Conservation (phyloP, 768 basidiomycete species). For the Panellus pusillus region DNA sequence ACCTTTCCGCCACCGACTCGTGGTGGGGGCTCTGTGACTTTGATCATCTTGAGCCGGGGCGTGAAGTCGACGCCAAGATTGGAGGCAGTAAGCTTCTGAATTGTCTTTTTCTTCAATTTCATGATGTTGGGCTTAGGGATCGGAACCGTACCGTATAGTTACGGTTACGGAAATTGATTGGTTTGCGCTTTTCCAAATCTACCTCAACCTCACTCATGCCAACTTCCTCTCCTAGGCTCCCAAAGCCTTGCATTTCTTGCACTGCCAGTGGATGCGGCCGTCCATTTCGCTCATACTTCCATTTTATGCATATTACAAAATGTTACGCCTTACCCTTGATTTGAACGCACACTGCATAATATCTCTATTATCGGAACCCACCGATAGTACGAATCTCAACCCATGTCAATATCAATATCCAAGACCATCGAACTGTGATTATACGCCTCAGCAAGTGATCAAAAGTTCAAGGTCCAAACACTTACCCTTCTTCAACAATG, state of each 20-base stretch:
- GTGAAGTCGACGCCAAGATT: slow-evolving; percentile 85
- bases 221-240: too few species aligned
- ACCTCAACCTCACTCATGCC: slow-evolving; percentile 69
- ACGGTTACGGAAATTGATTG: slow-evolving; percentile 69
- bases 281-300: too few species aligned
- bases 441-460: neutral
- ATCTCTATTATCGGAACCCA: too few species aligned
- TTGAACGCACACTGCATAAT: too few species aligned
- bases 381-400: too few species aligned
- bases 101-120: slow-evolving; percentile 99
- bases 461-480: neutral
- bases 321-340: too few species aligned
- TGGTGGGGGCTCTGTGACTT: slow-evolving; percentile 86
- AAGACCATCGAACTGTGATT: too few species aligned
- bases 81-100: slow-evolving; percentile 76
- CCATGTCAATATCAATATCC: too few species aligned
- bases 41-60: slow-evolving; percentile 81
- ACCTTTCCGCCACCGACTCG: slow-evolving; percentile 94
- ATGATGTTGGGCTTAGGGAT: slow-evolving; percentile 78
- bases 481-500: slow-evolving; percentile 7
- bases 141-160: too few species aligned
- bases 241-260: too few species aligned
- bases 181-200: slow-evolving; percentile 60
- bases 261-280: too few species aligned
- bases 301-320: too few species aligned